Evolutionary conservation across 768 basidiomycete species (phyloP), one percentile per base, ranked within the genome.

Genomic region (Lactarius indigo): DNA sequence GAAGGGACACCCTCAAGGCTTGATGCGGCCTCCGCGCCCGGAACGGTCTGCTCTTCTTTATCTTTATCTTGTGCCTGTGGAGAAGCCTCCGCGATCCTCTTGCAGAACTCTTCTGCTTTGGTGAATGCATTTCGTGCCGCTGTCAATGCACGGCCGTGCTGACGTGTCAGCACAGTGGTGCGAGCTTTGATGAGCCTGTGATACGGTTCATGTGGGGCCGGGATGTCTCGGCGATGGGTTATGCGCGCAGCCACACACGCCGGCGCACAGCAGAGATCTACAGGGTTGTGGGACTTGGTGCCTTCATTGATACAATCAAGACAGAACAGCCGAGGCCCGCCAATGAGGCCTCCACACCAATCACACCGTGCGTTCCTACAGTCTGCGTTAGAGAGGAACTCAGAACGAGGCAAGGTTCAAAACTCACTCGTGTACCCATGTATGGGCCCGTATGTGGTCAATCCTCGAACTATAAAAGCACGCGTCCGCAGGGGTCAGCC

Each of bases 131-230:
- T 30, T 30, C 10, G 2, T 23, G 66, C 66, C 6, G 20, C 23
- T 1, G 31, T 42, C 17, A 35, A 35, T 5, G 23, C 23, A 12
- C 47, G 47, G 33, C 66, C 61, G 23, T 42, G 4, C 9, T 52
- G 57, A 33, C 37, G 56, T 10, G 4, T 35, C 35, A 37, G 69
- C 63, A 63, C 20, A 70, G 37, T 62, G 9, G 72, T 70, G 28
- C 73, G 71, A 8, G 73, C 64, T 56, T 77, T 77, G 63, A 77
- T 63, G 5, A 77, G 64, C 57, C 72, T 73, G 65, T 78, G 78
- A 15, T 60, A 65, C n/a, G 76, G 72, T 17, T 72, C 69, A 62
- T 78, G 78, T 2, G 70, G 62, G 5, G 58, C 68, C 17, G 69
- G 47, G 44, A 74, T 63, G 67, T 71, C 68, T 18, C 59, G 28